Percentiles rank a stretch among this genome's conserved stretches.
Conservation (phyloP, 345 rosid species). For the Psidium friedrichsthalianum region DNA sequence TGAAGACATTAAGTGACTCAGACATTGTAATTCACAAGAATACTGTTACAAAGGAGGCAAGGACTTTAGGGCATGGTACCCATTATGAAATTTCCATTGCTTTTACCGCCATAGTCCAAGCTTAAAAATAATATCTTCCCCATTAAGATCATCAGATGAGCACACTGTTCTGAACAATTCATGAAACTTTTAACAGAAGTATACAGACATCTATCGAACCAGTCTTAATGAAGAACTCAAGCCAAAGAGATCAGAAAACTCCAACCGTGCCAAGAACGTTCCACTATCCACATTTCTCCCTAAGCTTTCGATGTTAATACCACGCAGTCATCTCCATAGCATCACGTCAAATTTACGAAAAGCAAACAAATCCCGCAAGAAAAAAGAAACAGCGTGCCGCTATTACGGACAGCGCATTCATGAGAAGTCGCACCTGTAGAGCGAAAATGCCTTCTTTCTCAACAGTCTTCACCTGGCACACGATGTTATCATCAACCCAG, state of each 20-base stretch:
- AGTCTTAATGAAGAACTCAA: neutral
- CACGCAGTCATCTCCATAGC: neutral
- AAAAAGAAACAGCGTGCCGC: neutral
- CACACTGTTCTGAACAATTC: neutral
- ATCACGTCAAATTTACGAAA: neutral
- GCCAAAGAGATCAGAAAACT: neutral
- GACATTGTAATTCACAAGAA: neutral
- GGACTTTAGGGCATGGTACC: neutral
- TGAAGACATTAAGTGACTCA: neutral
- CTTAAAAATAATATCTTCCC: neutral
- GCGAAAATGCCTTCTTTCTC: constrained; percentile 86
- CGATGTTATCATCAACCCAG: constrained; percentile 88
- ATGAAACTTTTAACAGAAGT: neutral
- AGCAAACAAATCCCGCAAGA: neutral
- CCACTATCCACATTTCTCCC: neutral
- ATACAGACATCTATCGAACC: neutral
- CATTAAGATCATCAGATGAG: neutral
- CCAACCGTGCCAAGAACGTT: neutral
- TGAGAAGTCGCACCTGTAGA: constrained; percentile 45
- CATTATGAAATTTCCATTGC: neutral
- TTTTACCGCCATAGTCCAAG: neutral
- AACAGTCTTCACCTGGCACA: constrained; percentile 83
- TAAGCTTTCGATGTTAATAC: neutral
- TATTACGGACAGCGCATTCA: neutral
- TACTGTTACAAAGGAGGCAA: neutral